These are phyloP conservation scores for Rhizoctonia solani DNA, from an alignment of 1,284 basidiomycete genomes.

Conservation along the genomic window DNA sequence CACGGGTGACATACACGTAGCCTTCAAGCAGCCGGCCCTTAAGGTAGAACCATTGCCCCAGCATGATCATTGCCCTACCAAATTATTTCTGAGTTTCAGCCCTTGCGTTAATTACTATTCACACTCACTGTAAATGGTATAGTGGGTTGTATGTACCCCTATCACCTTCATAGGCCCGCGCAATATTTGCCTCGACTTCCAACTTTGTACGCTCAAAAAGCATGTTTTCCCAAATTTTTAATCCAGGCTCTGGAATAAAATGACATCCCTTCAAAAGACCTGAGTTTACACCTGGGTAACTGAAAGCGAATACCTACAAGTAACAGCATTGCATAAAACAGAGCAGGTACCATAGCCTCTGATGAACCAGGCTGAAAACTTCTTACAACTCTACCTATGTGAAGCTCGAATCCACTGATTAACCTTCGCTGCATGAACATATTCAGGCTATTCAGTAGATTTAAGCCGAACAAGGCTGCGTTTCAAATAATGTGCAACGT, in stretches of 20 bases:
- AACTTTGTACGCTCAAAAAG: slow-evolving; percentile 9
- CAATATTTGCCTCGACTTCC: slow-evolving; percentile 1
- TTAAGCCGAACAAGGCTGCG: too few species aligned
- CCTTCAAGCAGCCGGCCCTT: slow-evolving; percentile 74
- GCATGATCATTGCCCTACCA: slow-evolving; percentile 7
- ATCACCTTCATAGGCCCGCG: neutral
- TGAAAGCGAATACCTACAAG: neutral
- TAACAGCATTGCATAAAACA: slow-evolving; percentile 19
- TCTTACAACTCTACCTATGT: neutral
- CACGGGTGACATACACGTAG: slow-evolving; percentile 69
- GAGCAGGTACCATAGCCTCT: slow-evolving; percentile 10
- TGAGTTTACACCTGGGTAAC: neutral
- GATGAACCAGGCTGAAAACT: neutral
- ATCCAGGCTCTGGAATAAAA: neutral
- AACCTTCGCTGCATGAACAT: neutral
- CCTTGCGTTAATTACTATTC: too few species aligned
- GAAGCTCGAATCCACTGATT: slow-evolving; percentile 17
- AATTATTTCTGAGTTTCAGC: neutral
- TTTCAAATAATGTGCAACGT: neutral
- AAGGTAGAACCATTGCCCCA: slow-evolving; percentile 60
- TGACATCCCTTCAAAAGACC: slow-evolving; percentile 5
- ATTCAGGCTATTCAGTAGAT: neutral
- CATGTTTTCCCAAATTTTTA: slow-evolving; percentile 12
- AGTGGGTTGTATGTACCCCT: neutral
- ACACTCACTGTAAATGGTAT: slow-evolving; percentile 19